These are phyloP conservation scores for Starmerella kuoi DNA, from an alignment of 805 yeast genomes.

Conservation along the genomic window DNA sequence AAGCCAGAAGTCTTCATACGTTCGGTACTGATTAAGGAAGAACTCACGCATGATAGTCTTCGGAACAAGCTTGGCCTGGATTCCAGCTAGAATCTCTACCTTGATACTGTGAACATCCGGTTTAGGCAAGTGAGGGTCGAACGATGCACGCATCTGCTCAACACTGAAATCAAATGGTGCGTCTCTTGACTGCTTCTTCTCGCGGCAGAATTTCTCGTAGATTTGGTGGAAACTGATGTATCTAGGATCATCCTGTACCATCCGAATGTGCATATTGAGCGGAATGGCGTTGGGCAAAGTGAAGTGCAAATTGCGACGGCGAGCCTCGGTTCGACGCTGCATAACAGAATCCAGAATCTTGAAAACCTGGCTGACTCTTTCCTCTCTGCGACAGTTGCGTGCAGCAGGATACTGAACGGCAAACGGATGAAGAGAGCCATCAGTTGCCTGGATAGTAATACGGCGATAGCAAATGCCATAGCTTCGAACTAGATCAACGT, in stretches of 20 bases:
- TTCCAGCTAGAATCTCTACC: conserved; percentile 82
- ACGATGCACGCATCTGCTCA: conserved; percentile 79
- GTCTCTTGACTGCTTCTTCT: conserved; percentile 63
- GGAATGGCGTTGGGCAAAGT: conserved; percentile 89
- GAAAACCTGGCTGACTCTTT: conserved; percentile 81
- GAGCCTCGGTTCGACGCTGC: conserved; percentile 70
- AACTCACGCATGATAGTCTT: conserved; percentile 68
- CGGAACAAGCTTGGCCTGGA: conserved; percentile 80
- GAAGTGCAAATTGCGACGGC: conserved; percentile 72
- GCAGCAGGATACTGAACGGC: conserved; percentile 98
- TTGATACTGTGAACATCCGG: conserved; percentile 82
- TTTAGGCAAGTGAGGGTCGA: conserved; percentile 83
- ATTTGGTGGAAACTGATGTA: conserved; percentile 68
- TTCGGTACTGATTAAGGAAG: conserved; percentile 54
- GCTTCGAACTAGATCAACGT: conserved; percentile 78
- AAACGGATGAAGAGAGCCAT: conserved; percentile 82
- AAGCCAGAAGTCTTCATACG: conserved; percentile 91
- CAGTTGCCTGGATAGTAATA: conserved; percentile 80
- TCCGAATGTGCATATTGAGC: conserved; percentile 83
- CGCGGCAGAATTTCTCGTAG: conserved; percentile 76
- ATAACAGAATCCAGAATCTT: conserved; percentile 76
- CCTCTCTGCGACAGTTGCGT: conserved; percentile 93
- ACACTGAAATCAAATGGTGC: conserved; percentile 79
- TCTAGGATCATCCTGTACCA: conserved; percentile 68
- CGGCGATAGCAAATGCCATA: conserved; percentile 84